phyloP scores from a whole-genome alignment of 768 basidiomycete species.

The Trametes sanguinea region DNA sequence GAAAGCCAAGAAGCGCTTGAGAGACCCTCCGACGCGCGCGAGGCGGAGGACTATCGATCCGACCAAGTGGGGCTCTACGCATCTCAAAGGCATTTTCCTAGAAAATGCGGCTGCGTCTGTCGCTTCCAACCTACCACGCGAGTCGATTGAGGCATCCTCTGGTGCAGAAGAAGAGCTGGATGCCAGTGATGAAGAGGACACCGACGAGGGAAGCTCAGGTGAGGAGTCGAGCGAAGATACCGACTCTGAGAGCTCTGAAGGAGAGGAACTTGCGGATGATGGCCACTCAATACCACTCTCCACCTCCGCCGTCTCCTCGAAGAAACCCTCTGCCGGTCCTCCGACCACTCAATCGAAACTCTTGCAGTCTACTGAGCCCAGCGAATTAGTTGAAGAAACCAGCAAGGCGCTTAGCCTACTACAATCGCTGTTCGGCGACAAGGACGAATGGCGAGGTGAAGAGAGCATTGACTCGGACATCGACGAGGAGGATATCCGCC shows the following conservation, averaged over 20 bases:
- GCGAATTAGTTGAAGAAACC: conserved; percentile 48
- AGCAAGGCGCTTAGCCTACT: conserved; percentile 49
- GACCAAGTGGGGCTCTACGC: conserved; percentile 65
- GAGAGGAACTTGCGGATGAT: background rate
- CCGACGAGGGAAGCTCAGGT: background rate
- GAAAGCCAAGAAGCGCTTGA: conserved; percentile 44
- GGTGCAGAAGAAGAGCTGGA: background rate
- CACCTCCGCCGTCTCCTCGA: background rate
- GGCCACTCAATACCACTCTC: too few relatives aligned
- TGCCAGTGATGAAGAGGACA: background rate
- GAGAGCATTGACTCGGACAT: conserved; percentile 62
- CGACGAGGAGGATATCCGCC: conserved; percentile 29
- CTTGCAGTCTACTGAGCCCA: background rate
- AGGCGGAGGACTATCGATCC: conserved; percentile 71
- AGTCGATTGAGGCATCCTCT: background rate
- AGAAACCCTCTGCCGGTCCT: conserved; percentile 11
- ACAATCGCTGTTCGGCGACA: conserved; percentile 51
- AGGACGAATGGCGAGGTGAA: conserved; percentile 58
- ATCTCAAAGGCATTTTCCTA: conserved; percentile 70
- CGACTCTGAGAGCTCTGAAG: conserved; percentile 16
- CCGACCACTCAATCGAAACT: background rate
- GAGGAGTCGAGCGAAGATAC: background rate
- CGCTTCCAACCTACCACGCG: background rate
- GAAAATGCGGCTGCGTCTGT: conserved; percentile 31
- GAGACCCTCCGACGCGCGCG: conserved; percentile 58